phyloP scores from a whole-genome alignment of 345 rosid species.

The Anastatica hierochuntica region DNA sequence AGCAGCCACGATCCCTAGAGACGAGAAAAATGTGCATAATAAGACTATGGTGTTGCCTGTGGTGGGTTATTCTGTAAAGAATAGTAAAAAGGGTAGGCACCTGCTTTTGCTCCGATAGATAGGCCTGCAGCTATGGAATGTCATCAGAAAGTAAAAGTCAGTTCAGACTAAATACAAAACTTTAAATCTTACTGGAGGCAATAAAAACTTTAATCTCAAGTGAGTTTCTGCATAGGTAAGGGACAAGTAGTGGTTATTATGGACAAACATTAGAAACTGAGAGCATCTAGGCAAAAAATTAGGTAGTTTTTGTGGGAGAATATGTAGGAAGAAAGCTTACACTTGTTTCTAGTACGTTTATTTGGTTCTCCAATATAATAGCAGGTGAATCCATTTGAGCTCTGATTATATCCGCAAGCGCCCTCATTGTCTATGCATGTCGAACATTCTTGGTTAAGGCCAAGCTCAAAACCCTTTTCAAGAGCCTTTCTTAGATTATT shows the following conservation, averaged over 20 bases:
- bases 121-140: background rate
- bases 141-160: background rate
- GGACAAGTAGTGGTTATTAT: too few species aligned
- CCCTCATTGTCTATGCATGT: constrained; percentile 7
- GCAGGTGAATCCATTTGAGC: constrained; percentile 7
- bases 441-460: background rate
- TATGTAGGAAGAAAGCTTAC: background rate
- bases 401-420: constrained; percentile 22
- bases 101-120: background rate
- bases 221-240: too few species aligned
- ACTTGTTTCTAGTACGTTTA: background rate
- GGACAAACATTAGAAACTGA: too few species aligned
- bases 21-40: background rate
- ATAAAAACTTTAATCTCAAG: too few species aligned
- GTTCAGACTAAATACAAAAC: background rate
- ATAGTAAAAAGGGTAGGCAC: background rate
- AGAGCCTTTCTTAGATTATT: constrained; percentile 8
- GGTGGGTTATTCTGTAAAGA: background rate
- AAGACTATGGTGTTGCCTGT: background rate
- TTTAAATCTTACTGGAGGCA: too few species aligned
- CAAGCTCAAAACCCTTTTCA: constrained; percentile 20
- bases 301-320: too few species aligned
- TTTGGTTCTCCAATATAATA: constrained; percentile 12
- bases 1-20: constrained; percentile 1
- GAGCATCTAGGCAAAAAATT: too few species aligned